phyloP scores from a whole-genome alignment of 257 asterid species.

The Scutellaria galericulata region DNA sequence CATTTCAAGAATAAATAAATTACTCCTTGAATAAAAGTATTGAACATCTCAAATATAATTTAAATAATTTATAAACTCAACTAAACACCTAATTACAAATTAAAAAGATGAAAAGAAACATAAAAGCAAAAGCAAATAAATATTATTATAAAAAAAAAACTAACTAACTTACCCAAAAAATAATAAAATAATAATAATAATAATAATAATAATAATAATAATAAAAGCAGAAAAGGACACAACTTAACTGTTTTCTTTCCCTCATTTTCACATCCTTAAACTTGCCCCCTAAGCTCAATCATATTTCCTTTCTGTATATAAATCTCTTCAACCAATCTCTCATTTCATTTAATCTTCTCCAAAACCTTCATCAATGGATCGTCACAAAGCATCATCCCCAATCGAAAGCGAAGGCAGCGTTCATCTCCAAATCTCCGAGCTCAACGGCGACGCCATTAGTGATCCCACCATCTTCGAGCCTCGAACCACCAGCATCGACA shows the following conservation, averaged over 20 bases:
- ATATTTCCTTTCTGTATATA: slow-evolving; percentile 3
- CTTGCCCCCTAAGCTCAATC: slow-evolving; percentile 65
- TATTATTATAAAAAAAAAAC: background rate
- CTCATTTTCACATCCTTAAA: slow-evolving; percentile 43
- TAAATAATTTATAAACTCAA: no score
- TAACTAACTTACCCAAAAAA: slow-evolving; percentile 10
- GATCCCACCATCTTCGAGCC: slow-evolving; percentile 53
- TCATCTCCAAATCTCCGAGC: slow-evolving; percentile 60
- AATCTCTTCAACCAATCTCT: background rate
- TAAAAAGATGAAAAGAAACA: background rate
- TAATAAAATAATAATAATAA: slow-evolving; percentile 11
- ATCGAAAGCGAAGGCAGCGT: slow-evolving; percentile 56
- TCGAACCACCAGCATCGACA: slow-evolving; percentile 39
- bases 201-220: slow-evolving; percentile 17
- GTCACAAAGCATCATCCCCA: slow-evolving; percentile 39
- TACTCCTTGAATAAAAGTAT: no score
- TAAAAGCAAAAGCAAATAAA: slow-evolving; percentile 17
- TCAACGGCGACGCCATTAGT: slow-evolving; percentile 38
- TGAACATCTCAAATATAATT: no score
- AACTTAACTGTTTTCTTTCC: slow-evolving; percentile 59
- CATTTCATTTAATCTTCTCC: background rate
- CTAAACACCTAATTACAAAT: background rate
- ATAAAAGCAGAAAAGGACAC: slow-evolving; percentile 46
- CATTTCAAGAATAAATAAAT: no score
- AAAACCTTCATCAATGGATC: slow-evolving; percentile 45